Conservation (phyloP, 768 basidiomycete species). For the Pleurotus platypus region DNA sequence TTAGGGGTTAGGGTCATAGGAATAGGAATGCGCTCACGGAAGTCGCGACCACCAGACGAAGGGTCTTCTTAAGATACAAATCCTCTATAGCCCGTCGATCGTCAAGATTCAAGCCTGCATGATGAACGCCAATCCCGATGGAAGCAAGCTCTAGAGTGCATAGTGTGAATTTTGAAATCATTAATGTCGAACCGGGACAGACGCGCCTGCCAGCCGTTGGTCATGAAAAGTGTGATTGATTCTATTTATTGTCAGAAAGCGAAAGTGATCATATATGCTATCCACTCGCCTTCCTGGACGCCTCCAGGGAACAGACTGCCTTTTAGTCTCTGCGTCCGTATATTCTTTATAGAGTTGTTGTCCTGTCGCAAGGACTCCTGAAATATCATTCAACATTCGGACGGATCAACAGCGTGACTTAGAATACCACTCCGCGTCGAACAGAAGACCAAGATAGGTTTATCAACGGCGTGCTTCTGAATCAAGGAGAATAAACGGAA, state of each 20-base stretch:
- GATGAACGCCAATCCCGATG: slow-evolving; percentile 84
- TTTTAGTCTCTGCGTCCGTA: slow-evolving; percentile 46
- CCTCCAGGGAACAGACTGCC: slow-evolving; percentile 63
- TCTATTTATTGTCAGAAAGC: slow-evolving; percentile 30
- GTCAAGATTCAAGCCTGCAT: slow-evolving; percentile 76
- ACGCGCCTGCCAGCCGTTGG: slow-evolving; percentile 56
- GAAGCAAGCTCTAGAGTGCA: slow-evolving; percentile 51
- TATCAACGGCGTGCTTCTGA: slow-evolving; percentile 67
- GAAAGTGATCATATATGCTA: not conserved
- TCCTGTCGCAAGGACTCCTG: slow-evolving; percentile 66
- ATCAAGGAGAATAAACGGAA: slow-evolving; percentile 70
- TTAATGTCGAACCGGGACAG: slow-evolving; percentile 12
- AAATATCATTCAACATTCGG: not conserved
- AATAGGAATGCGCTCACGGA: slow-evolving; percentile 51
- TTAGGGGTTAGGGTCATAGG: slow-evolving; percentile 8
- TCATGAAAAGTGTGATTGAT: slow-evolving; percentile 58
- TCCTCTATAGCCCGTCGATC: slow-evolving; percentile 77
- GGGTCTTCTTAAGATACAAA: slow-evolving; percentile 57
- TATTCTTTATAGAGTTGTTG: slow-evolving; percentile 76
- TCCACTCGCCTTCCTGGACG: slow-evolving; percentile 46
- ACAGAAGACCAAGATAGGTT: slow-evolving; percentile 87
- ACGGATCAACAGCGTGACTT: too few species aligned
- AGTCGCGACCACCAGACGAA: slow-evolving; percentile 76
- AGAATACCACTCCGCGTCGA: slow-evolving; percentile 77
- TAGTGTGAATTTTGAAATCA: not conserved